Percentiles rank a stretch among this genome's conserved stretches.
phyloP scores from a whole-genome alignment of 768 basidiomycete genomes.

The Chlorophyllum brunneum region DNA sequence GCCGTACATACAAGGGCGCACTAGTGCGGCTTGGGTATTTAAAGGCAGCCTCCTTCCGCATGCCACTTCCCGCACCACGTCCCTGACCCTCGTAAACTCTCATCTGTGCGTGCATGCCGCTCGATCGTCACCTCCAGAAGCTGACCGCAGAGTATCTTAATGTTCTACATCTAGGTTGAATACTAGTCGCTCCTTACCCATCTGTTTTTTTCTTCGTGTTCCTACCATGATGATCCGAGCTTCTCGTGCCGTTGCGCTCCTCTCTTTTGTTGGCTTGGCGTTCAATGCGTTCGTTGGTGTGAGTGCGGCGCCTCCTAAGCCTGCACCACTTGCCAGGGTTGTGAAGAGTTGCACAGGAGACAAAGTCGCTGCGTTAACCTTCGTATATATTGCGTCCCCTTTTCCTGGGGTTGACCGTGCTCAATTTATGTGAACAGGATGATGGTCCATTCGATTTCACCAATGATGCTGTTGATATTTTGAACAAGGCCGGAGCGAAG shows the following conservation, averaged over 20 bases:
- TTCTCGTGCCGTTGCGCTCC: not conserved
- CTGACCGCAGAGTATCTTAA: no score
- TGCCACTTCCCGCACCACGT: no score
- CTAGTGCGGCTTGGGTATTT: no score
- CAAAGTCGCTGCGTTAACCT: constrained; percentile 1
- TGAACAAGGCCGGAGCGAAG: constrained; percentile 26
- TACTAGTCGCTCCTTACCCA: not conserved
- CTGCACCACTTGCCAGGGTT: not conserved
- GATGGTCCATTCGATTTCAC: constrained; percentile 23
- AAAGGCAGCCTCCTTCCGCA: no score
- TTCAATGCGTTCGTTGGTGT: not conserved
- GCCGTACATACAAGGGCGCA: no score
- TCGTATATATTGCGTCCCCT: not conserved
- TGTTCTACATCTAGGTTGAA: no score
- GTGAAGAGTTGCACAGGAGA: not conserved
- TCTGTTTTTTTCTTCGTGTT: not conserved
- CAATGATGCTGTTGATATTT: constrained; percentile 25
- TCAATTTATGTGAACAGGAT: constrained; percentile 11
- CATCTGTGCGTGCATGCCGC: not conserved
- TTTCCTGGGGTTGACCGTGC: no score
- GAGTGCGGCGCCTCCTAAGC: not conserved
- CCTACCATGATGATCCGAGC: not conserved
- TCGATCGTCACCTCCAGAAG: no score
- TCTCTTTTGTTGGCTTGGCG: not conserved
- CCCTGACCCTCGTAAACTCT: no score